Evolutionary conservation across 2,329 filamentous ascomycete genomes (phyloP), one percentile per base, ranked within the genome.

Genomic region (Colletotrichum abscissum): DNA sequence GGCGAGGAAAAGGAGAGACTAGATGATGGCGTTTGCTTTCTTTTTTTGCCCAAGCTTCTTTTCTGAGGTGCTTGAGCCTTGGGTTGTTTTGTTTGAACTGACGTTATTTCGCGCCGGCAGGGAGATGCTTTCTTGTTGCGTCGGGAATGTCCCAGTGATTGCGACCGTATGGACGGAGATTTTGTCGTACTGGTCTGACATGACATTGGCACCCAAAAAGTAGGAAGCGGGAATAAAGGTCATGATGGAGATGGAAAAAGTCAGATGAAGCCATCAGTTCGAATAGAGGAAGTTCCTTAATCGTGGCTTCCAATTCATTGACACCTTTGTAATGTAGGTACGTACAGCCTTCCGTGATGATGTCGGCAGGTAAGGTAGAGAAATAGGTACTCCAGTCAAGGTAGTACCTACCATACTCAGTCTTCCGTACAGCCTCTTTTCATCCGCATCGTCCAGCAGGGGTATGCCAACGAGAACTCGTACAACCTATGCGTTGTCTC

Each of bases 71-170:
- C 38, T 42, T 42, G 38, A 42, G 38, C 28, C 11, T 65, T n/a
- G 42, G 42, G 38, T 63, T 63, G 14, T 38, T 26, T 38, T 54
- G 69, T 57, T 62, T 60, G 59, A 60, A 26, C 55, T 26, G 33
- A 56, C 67, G 11, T 56, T 57, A 62, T 55, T 49, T 65, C 46
- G 26, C 55, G 55, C 55, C 67, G 55, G 30, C 70, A 73, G 70
- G 67, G 70, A 70, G 35, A 73, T 70, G 70, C 59, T 70, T 73
- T 70, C 70, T 73, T 65, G 46, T 65, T 65, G 60, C 42, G 35
- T 38, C 67, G 35, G 30, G 35, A 70, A 55, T 65, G 26, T 35
- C 46, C 70, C 42, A 14, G 58, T 35, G 8, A 38, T 69, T 72
- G 58, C 54, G 26, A 64, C 66, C 42, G 35, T 63, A 49, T 35